Evolutionary conservation across 441 rosid genomes (phyloP).

Genomic region (Bruguiera hainesii): DNA sequence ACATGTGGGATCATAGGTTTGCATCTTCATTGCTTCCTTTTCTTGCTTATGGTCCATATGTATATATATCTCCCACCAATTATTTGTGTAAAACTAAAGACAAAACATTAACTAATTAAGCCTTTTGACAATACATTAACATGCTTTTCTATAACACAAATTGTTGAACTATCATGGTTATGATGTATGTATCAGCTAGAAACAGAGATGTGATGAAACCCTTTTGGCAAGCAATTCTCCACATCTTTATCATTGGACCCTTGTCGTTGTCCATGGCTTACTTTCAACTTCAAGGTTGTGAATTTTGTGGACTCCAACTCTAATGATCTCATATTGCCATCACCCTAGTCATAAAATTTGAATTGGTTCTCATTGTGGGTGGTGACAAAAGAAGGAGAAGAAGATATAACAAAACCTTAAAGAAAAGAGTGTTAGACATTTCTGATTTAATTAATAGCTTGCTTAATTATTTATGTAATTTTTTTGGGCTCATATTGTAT

Average conservation of each 20-base stretch:
- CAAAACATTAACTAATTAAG: background rate
- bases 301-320: conserved; percentile 9
- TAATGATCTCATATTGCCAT: conserved; percentile 34
- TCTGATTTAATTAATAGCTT: background rate
- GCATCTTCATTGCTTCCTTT: conserved; percentile 3
- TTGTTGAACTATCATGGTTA: conserved; percentile 38
- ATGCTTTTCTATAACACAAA: conserved; percentile 35
- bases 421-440: conserved; percentile 19
- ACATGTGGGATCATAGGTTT: background rate
- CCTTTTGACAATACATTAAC: conserved; percentile 22
- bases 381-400: conserved; percentile 28
- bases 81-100: background rate
- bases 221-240: conserved; percentile 65
- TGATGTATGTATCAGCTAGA: conserved; percentile 71
- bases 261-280: conserved; percentile 3
- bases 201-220: conserved; percentile 50
- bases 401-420: conserved; percentile 22
- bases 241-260: conserved; percentile 15
- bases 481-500: background rate
- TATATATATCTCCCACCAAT: background rate
- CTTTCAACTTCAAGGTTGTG: conserved; percentile 25
- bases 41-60: background rate
- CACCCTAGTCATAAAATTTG: background rate
- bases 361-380: background rate
- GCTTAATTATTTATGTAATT: background rate